These are phyloP conservation scores for Balakata baccata DNA, from an alignment of 345 rosid genomes.

Conservation along the genomic window DNA sequence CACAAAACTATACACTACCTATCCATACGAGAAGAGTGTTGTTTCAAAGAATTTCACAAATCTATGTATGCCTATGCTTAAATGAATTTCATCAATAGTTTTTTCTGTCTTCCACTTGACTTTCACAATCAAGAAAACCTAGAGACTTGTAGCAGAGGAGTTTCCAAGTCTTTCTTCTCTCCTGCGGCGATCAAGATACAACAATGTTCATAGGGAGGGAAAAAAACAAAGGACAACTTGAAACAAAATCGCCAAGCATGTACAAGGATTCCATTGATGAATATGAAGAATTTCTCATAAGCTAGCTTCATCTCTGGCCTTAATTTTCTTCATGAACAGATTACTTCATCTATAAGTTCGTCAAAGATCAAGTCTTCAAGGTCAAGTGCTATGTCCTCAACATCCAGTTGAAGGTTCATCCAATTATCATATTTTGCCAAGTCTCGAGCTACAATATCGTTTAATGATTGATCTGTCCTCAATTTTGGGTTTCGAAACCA, in stretches of 20 bases:
- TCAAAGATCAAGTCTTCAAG: constrained; percentile 69
- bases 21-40: not conserved
- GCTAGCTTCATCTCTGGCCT: not conserved
- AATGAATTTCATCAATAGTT: not conserved
- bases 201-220: not conserved
- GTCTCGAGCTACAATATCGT: constrained; percentile 59
- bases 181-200: not conserved
- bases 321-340: constrained; percentile 17
- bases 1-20: not conserved
- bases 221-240: not conserved
- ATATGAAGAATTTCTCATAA: not conserved
- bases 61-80: not conserved
- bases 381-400: constrained; percentile 62
- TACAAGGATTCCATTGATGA: not conserved
- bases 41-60: not conserved
- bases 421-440: constrained; percentile 53
- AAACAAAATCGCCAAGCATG: not conserved
- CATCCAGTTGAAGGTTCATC: constrained; percentile 54
- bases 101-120: not conserved
- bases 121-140: not conserved
- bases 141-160: not conserved
- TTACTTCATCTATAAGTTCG: constrained; percentile 50
- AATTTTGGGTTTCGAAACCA: constrained; percentile 26
- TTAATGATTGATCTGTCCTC: constrained; percentile 44
- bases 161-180: not conserved